phyloP scores from a whole-genome alignment of 345 rosid genomes.

The Brassica nigra region DNA sequence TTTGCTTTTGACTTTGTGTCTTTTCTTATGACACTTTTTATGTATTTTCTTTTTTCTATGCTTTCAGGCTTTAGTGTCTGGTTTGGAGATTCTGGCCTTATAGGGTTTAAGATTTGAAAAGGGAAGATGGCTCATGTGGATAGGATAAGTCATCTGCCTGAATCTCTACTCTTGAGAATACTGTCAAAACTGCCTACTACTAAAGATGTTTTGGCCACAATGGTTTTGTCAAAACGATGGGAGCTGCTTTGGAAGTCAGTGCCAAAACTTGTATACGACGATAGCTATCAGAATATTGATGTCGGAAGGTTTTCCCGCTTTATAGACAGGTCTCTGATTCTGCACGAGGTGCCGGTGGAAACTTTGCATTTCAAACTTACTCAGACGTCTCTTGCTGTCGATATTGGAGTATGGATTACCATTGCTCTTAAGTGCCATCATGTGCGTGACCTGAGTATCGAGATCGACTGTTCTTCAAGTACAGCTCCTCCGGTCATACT shows the following conservation, averaged over 20 bases:
- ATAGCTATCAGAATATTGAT: not conserved
- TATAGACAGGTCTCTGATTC: constrained; percentile 22
- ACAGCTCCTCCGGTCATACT: not conserved
- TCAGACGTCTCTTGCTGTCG: not conserved
- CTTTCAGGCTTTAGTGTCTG: not conserved
- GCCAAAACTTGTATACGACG: constrained; percentile 1
- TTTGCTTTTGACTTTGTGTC: too few species aligned
- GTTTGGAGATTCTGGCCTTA: not conserved
- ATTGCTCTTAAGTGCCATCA: not conserved
- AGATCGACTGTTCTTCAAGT: not conserved
- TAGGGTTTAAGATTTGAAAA: not conserved
- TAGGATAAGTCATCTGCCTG: constrained; percentile 1
- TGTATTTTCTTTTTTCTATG: too few species aligned
- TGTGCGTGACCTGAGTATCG: not conserved
- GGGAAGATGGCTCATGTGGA: not conserved
- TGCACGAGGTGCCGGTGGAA: constrained; percentile 1
- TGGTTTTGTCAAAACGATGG: constrained; percentile 25
- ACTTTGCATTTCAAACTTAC: constrained; percentile 2
- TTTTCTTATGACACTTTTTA: too few species aligned
- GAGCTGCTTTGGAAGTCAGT: not conserved
- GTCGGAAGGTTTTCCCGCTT: constrained; percentile 18
- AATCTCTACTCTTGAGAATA: not conserved
- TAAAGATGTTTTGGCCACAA: constrained; percentile 14
- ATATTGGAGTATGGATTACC: not conserved
- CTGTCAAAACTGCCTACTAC: not conserved